These are phyloP conservation scores for Fusarium pseudoanthophilum DNA, from an alignment of 2,329 filamentous ascomycete genomes.

Conservation along the genomic window DNA sequence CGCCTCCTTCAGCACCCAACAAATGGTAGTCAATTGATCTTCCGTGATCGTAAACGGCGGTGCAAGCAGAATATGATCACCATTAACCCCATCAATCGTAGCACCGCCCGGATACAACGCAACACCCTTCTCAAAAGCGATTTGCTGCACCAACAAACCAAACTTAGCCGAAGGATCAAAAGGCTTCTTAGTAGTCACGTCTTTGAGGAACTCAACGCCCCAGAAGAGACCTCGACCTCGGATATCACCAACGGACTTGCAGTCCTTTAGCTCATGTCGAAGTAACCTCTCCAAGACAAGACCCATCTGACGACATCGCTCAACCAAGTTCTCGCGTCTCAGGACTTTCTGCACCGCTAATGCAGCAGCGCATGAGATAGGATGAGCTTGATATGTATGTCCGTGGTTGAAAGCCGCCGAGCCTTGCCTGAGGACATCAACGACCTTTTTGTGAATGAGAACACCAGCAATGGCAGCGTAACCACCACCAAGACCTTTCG, in stretches of 20 bases:
- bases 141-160: constrained; percentile 43
- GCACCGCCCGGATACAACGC: constrained; percentile 72
- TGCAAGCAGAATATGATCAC: constrained; percentile 75
- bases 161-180: constrained; percentile 48
- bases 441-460: constrained; percentile 63
- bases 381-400: constrained; percentile 71
- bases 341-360: constrained; percentile 72
- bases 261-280: not conserved
- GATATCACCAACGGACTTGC: constrained; percentile 4
- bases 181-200: constrained; percentile 48
- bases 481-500: constrained; percentile 64
- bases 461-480: constrained; percentile 69
- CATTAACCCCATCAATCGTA: constrained; percentile 65
- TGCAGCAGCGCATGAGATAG: constrained; percentile 68
- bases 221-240: constrained; percentile 53
- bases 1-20: constrained; percentile 15
- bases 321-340: constrained; percentile 64
- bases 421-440: constrained; percentile 54
- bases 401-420: constrained; percentile 59
- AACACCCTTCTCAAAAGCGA: constrained; percentile 49
- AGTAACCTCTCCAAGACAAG: not conserved
- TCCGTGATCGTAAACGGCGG: constrained; percentile 73
- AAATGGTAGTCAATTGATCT: constrained; percentile 37
- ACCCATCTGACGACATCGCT: constrained; percentile 68
- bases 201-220: constrained; percentile 58